Base-by-base conservation (phyloP, 345 rosid species). In the Murraya paniculata region DNA sequence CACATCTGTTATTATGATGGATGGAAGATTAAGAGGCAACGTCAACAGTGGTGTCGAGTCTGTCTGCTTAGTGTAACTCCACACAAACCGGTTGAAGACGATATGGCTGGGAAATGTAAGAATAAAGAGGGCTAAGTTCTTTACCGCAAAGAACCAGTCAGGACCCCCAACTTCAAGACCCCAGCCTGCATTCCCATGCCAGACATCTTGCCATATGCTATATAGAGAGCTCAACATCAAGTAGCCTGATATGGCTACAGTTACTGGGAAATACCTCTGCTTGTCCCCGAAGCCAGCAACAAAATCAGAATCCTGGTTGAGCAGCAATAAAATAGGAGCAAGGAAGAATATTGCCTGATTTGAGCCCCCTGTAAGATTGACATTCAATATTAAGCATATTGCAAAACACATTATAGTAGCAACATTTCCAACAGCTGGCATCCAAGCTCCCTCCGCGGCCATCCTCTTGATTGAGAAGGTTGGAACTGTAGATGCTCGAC, bases 361-460 rank as follows among this genome's bases (percentile, higher is more conserved):
- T 53, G 99, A 97, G 24, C 99, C 98, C 24, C 98, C 99, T 0
- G 98, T 89, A 73, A 94, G 81, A 78, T 89, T 89, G 79, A 91
- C 81, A 73, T 94, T 97, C 87, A 94, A 85, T 81, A 94, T 93
- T 73, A 97, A 82, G 91, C 99, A 97, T 81, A 91, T 94, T 31
- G 98, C 95, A 76, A 97, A 97, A 86, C 99, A 97, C 97, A 93
- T 91, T 35, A 91, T 79, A 6, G 99, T 91, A 41, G 99, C 98
- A 25, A 94, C 95, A 31, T 97, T 97, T 41, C 99, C 99, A 27
- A 93, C 94, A 0, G 96, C 91, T 0, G 99, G 99, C 99, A 97
- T 97, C 99, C 99, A 97, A 28, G 98, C 97, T 73, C 98, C 99
- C 78, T 97, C 97, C 61, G 95, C 93, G 53, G 97, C 93, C 89